Evolutionary conservation across 2,329 filamentous ascomycete species (phyloP), one percentile per base, ranked within the genome.

Genomic region (Sclerotinia borealis): DNA sequence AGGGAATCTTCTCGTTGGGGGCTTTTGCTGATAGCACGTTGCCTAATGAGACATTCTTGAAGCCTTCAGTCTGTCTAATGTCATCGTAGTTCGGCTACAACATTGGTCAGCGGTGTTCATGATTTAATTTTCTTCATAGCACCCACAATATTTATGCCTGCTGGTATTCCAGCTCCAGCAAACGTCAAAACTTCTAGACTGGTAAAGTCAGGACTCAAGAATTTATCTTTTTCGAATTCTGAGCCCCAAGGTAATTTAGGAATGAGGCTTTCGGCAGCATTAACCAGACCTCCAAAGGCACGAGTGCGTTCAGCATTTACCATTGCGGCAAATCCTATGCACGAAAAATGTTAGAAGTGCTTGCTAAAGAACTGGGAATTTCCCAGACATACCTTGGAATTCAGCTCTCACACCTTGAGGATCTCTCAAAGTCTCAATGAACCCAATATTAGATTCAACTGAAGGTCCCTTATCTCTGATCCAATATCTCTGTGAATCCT

Each of bases 181-280:
- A 97, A 97, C 0, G 89, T 92, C 65, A 97, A 77, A 3, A 97
- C 92, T 75, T 99, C 95, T 1, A 98, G 82, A 11, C 90, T 95
- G 0, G 95, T 98, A 74, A 99, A 99, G 75, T 99, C 95, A 0
- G 95, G 95, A 59, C 91, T 93, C 41, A 96, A 78, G 77, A 99
- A 99, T 72, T 90, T 92, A 79, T 97, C 93, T 77, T 98, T 98
- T 75, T 99, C 95, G 69, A 98, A 99, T 0, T 91, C 90, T 52
- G 85, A 83, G 41, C 81, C 80, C 95, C 95, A 99, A 0, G 95
- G 95, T 17, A 99, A 80, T 66, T 96, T 86, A 8, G 92, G 91
- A 59, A 99, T 97, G 74, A 96, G 87, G 51, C 81, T 80, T 13
- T 92, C 89, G 0, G 95, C 93, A 31, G 87, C 87, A 25, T 87